Evolutionary conservation across 441 rosid species (phyloP), one percentile per base, ranked within the genome.

Genomic region (Populus hybrid): DNA sequence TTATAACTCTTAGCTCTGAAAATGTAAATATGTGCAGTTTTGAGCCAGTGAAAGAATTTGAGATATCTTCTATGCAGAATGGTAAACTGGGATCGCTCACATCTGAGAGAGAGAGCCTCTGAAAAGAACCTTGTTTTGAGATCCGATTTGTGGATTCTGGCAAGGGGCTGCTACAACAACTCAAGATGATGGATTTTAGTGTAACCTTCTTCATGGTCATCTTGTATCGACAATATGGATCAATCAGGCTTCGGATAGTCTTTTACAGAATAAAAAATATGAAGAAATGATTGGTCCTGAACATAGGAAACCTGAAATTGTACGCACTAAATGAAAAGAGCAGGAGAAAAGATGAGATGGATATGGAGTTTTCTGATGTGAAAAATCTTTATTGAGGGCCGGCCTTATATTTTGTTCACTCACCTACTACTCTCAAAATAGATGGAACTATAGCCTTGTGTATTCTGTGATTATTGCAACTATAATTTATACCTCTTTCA

Each of bases 1-100:
- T 93, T 23, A 85, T 78, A 36, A 82, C 46, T 71, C 89, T 85
- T 18, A 92, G 81, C 82, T 93, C 95, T 26, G 83, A 76, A 12
- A 88, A 83, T 8, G 92, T 83, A 69, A 92, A 93, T 18, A 74
- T 79, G 66, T 85, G 86, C 76, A 93, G 90, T 77, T 89, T 93
- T 11, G 93, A 84, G 64, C 97, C 92, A 8, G 81, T 46, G 66
- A 86, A 79, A 71, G 90, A 87, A 35, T 82, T 84, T 0, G 85
- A 85, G 35, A 83, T 79, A 76, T 86, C 92, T 70, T 88, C 86
- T 6, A 89, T 86, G 23, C 84, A 82, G 61, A 87, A 77, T 9
- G 87, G 84, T 23, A 87, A 84, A 83, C 90, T 85, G 2, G 86
- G 89, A 81, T 91, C 83, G 84, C 93, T 93, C 21, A 88, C 78